Conservation (phyloP, 1,284 basidiomycete genomes). For the Mycena sp. region DNA sequence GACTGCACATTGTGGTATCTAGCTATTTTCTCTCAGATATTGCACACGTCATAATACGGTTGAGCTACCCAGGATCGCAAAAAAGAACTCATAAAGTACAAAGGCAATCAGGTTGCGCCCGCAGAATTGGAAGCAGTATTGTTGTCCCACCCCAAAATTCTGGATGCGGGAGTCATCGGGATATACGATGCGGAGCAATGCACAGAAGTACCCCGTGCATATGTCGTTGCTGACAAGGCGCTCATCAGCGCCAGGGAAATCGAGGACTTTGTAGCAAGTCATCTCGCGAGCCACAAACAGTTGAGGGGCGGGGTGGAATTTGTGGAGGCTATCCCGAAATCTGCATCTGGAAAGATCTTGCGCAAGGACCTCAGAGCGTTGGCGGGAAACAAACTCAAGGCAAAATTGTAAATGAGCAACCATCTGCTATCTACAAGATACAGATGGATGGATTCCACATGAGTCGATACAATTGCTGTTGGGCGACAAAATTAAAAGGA, state of each 20-base stretch:
- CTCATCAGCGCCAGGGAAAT: conserved; percentile 21
- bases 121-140: conserved; percentile 37
- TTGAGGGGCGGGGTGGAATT: conserved; percentile 24
- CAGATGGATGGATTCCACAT: too few species aligned
- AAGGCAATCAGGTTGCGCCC: conserved; percentile 39
- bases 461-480: too few species aligned
- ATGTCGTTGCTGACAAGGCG: conserved; percentile 20
- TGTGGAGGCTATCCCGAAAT: conserved; percentile 15
- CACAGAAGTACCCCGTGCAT: conserved; percentile 27
- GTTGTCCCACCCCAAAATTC: conserved; percentile 34
- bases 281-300: conserved; percentile 20
- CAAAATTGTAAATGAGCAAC: conserved; percentile 2
- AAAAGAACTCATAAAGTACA: conserved; percentile 70
- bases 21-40: not conserved
- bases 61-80: conserved; percentile 41
- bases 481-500: too few species aligned
- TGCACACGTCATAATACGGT: not conserved
- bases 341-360: conserved; percentile 21
- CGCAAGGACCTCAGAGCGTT: conserved; percentile 21
- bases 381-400: not conserved
- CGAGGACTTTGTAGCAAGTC: conserved; percentile 21
- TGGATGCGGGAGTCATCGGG: conserved; percentile 39
- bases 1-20: conserved; percentile 16
- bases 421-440: not conserved
- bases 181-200: conserved; percentile 15